Evolutionary conservation across 2,329 filamentous ascomycete genomes (phyloP), one percentile per base, ranked within the genome.

Genomic region (Diaporthe vexans): DNA sequence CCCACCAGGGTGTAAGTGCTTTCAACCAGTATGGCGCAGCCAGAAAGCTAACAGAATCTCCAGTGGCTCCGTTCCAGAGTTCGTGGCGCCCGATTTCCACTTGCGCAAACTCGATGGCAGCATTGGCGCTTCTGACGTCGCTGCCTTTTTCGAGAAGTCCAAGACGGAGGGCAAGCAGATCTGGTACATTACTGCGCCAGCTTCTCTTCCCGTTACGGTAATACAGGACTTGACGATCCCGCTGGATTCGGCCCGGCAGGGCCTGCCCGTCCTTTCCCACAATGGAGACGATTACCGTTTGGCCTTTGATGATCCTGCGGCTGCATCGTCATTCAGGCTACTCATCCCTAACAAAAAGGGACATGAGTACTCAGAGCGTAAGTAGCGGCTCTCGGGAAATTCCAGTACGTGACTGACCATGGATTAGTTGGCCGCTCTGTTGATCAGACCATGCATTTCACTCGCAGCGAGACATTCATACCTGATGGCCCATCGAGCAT

Each of bases 151-250:
- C 78, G 88, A 85, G 78, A 85, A 89, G 73, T 87, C 88, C 72
- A 89, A 90, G 78, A 81, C 92, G 10, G 85, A 91, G 73, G 92
- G 92, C 76, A 95, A 94, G 85, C 91, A 95, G 81, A 86, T 95
- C 74, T 95, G 93, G 94, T 94, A 95, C 81, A 94, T 95, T 78
- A 94, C 92, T 13, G 91, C 92, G 4, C 94, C 94, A 2, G 89
- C 91, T 8, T 90, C 90, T 15, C 84, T 95, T 3, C 91, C 93
- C n/a, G 88, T 95, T 73, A 90, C 89, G 15, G 87, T 92, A 1
- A 84, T 95, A 61, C 89, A 91, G 79, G 88, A 92, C 76, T 85
- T 94, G 75, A 88, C 91, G 51, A 88, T 94, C 56, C 87, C 88
- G 13, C 80, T 90, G 78, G 88, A 91, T 73, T 86, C 88, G 70